Conservation (phyloP, 2,329 filamentous ascomycete species). For the Calonectria hongkongensis region DNA sequence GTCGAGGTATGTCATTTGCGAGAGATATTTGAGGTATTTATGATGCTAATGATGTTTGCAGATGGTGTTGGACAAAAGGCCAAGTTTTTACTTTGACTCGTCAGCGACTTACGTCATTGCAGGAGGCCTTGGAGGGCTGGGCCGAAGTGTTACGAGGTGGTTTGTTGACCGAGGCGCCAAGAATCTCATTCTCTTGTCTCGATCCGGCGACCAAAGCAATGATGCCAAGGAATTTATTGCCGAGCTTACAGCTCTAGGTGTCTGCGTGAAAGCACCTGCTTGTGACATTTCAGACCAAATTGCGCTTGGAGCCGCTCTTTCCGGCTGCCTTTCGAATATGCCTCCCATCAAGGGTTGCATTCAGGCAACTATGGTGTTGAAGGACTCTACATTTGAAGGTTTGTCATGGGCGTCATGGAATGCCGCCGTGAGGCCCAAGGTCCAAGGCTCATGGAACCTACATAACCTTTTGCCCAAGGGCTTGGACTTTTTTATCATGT, state of each 20-base stretch:
- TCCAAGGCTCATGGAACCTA: background rate
- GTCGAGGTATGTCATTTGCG: conserved; percentile 22
- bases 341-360: conserved; percentile 10
- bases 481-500: conserved; percentile 5
- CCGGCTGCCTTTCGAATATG: background rate
- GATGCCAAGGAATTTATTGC: background rate
- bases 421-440: background rate
- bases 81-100: background rate
- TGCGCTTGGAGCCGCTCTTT: background rate
- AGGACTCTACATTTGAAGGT: background rate
- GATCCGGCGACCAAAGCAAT: conserved; percentile 31
- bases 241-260: background rate
- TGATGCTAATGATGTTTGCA: background rate
- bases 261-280: background rate
- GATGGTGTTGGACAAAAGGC: background rate
- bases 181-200: conserved; percentile 54
- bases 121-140: conserved; percentile 48
- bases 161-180: conserved; percentile 49
- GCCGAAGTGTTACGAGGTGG: conserved; percentile 41
- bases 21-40: accelerated
- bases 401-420: conserved; percentile 6
- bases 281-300: background rate
- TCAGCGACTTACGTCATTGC: conserved; percentile 36
- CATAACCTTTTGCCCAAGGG: background rate
- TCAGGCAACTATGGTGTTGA: conserved; percentile 13